phyloP scores from a whole-genome alignment of 805 yeast genomes.

The Wickerhamiella slavikovae region DNA sequence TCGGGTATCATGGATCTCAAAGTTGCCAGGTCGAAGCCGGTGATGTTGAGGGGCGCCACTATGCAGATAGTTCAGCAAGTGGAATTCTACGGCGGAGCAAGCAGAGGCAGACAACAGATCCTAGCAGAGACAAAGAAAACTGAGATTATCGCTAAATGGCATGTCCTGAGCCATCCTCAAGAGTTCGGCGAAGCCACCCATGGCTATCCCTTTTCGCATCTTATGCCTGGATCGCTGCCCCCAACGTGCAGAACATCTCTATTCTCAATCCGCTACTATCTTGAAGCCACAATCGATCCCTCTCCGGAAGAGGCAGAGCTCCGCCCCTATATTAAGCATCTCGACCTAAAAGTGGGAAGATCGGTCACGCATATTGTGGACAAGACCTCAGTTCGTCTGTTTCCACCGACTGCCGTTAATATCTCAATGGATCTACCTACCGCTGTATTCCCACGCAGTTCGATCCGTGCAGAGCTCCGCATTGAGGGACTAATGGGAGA shows the following conservation, averaged over 20 bases:
- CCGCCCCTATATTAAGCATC: conserved; percentile 11
- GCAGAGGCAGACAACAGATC: conserved; percentile 4
- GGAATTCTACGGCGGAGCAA: conserved; percentile 3
- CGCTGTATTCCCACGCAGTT: conserved; percentile 71
- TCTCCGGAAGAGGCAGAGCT: conserved; percentile 2
- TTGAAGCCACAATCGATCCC: conserved; percentile 30
- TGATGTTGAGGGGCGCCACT: conserved; percentile 12
- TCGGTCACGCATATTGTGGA: conserved; percentile 68
- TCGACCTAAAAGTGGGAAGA: conserved; percentile 39
- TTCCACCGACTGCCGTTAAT: conserved; percentile 86
- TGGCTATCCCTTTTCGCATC: conserved; percentile 79
- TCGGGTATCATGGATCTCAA: conserved; percentile 57
- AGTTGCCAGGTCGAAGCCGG: conserved; percentile 35
- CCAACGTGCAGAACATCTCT: conserved; percentile 40
- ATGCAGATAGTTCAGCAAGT: conserved; percentile 44
- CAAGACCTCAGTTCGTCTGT: conserved; percentile 68
- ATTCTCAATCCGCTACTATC: conserved; percentile 54
- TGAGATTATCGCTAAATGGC: conserved; percentile 71
- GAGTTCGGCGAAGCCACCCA: conserved; percentile 46
- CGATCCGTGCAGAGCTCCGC: conserved; percentile 64
- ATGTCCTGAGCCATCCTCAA: conserved; percentile 36
- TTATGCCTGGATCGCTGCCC: conserved; percentile 75
- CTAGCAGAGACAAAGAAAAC: conserved; percentile 8
- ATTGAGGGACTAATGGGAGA: conserved; percentile 28
- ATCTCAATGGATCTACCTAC: conserved; percentile 78